These are phyloP conservation scores for Spergularia azorica DNA, from an alignment of 179 eudicot species.

Conservation along the genomic window DNA sequence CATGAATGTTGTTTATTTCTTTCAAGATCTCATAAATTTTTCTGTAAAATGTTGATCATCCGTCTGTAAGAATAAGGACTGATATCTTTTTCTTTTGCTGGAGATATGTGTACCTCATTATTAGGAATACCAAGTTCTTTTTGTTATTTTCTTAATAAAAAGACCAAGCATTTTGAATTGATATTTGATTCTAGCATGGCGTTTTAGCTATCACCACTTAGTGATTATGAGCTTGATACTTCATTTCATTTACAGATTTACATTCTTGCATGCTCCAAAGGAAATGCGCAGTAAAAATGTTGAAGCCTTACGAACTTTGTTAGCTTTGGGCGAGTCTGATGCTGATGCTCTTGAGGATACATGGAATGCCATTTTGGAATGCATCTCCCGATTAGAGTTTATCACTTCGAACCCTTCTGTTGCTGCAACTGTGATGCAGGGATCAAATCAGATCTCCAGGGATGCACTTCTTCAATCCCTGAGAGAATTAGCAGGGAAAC, in stretches of 20 bases:
- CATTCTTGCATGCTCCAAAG: slow-evolving; percentile 95
- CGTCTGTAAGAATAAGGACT: neutral
- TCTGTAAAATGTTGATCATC: too few relatives aligned
- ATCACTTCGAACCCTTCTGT: slow-evolving; percentile 76
- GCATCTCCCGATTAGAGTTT: slow-evolving; percentile 92
- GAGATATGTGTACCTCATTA: neutral
- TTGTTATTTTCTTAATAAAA: neutral
- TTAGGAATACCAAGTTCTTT: neutral
- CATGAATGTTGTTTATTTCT: too few relatives aligned
- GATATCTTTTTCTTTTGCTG: neutral
- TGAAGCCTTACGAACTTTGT: slow-evolving; percentile 85
- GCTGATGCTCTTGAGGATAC: slow-evolving; percentile 85
- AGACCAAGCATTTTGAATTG: neutral
- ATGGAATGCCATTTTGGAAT: slow-evolving; percentile 93
- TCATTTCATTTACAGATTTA: slow-evolving; percentile 55
- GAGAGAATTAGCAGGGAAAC: slow-evolving; percentile 84
- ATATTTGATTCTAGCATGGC: neutral
- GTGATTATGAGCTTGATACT: neutral
- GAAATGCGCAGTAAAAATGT: slow-evolving; percentile 98
- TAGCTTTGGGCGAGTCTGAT: slow-evolving; percentile 75
- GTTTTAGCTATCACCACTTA: slow-evolving; percentile 4
- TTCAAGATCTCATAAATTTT: too few relatives aligned
- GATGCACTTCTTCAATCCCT: slow-evolving; percentile 88
- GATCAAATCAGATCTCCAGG: slow-evolving; percentile 87
- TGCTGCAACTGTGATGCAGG: slow-evolving; percentile 88